phyloP scores from a whole-genome alignment of 2,329 filamentous ascomycete species.

The Hirsutella rhossiliensis region DNA sequence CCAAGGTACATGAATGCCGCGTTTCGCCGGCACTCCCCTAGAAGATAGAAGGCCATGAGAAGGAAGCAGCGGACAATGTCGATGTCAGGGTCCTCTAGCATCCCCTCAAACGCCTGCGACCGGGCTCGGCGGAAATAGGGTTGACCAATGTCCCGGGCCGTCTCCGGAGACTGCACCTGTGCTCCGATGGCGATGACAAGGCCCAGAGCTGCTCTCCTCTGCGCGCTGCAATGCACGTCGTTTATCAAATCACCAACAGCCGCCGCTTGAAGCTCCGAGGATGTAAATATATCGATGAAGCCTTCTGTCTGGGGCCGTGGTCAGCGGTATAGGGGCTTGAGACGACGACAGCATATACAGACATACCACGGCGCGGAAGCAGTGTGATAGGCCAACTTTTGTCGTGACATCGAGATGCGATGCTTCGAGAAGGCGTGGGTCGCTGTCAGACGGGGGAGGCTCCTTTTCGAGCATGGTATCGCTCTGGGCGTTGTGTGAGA shows the following conservation, averaged over 20 bases:
- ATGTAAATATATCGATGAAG: slow-evolving; percentile 19
- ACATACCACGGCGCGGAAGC: slow-evolving; percentile 10
- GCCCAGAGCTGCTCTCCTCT: slow-evolving; percentile 13
- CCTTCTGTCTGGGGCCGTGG: slow-evolving; percentile 18
- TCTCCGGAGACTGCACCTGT: slow-evolving; percentile 24
- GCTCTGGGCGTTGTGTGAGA: slow-evolving; percentile 36
- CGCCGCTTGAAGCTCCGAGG: slow-evolving; percentile 13
- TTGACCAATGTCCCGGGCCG: slow-evolving; percentile 17
- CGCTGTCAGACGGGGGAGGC: slow-evolving; percentile 5
- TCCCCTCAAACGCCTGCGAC: slow-evolving; percentile 32
- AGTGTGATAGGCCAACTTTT: slow-evolving; percentile 6
- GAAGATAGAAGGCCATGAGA: slow-evolving; percentile 47
- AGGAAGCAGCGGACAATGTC: slow-evolving; percentile 39
- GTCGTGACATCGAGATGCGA: slow-evolving; percentile 7
- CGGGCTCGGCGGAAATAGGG: slow-evolving; percentile 36
- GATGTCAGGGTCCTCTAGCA: slow-evolving; percentile 40
- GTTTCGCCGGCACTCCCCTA: slow-evolving; percentile 45
- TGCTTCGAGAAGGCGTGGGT: background rate
- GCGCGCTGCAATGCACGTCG: background rate
- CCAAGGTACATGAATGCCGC: slow-evolving; percentile 53
- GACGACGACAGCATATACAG: background rate
- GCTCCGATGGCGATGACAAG: slow-evolving; percentile 41
- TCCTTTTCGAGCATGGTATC: slow-evolving; percentile 41
- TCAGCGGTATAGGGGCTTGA: background rate
- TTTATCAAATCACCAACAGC: background rate